Conservation (phyloP, 768 basidiomycete genomes). For the Termitomyces sp. region DNA sequence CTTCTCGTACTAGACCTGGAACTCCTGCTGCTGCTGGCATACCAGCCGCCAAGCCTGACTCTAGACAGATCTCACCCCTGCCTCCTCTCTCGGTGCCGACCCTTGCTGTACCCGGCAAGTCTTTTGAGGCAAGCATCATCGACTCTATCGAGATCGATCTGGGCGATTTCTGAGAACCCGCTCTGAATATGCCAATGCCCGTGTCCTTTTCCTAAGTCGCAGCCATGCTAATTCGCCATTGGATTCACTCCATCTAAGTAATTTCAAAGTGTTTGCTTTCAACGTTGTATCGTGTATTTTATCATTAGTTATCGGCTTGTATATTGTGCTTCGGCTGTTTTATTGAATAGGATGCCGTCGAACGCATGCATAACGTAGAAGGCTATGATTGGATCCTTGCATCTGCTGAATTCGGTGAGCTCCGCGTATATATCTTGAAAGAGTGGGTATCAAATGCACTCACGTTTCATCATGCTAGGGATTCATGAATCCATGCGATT, state of each 20-base stretch:
- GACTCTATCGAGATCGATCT: constrained; percentile 72
- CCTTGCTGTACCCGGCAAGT: constrained; percentile 25
- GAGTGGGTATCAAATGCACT: background rate
- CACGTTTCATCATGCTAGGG: background rate
- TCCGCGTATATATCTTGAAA: background rate
- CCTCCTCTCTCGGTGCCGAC: constrained; percentile 18
- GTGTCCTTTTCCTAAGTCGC: background rate
- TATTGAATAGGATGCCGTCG: constrained; percentile 11
- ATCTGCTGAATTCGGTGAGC: background rate
- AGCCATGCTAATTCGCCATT: background rate
- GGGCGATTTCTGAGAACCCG: constrained; percentile 60
- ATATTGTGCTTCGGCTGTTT: background rate
- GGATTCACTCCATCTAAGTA: constrained; percentile 1
- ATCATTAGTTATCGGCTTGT: constrained; percentile 6
- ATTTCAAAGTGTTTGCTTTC: constrained; percentile 1
- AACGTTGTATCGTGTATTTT: constrained; percentile 7
- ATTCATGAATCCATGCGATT: background rate
- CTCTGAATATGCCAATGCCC: background rate
- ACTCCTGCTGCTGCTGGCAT: constrained; percentile 36
- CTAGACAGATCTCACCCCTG: constrained; percentile 19
- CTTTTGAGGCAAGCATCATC: constrained; percentile 53
- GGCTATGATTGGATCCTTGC: background rate
- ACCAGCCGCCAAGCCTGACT: constrained; percentile 19
- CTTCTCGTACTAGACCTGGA: constrained; percentile 36
- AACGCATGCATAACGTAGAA: constrained; percentile 2